Conservation (phyloP, 805 yeast species). For the Sugiyamaella chiloensis region DNA sequence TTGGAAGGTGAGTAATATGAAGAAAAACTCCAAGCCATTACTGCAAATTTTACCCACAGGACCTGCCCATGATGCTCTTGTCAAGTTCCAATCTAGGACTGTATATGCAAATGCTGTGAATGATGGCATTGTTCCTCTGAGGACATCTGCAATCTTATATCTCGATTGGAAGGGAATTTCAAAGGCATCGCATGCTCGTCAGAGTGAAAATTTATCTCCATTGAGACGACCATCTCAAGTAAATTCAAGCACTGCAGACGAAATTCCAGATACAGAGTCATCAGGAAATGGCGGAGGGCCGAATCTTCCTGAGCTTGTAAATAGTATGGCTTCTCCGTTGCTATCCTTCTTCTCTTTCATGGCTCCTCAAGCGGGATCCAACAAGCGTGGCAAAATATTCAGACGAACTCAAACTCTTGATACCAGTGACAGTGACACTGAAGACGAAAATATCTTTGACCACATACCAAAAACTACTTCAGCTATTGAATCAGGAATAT, state of each 20-base stretch:
- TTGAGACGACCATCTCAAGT: not conserved
- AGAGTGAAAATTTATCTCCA: not conserved
- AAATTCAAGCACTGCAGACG: not conserved
- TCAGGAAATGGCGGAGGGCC: conserved; percentile 1
- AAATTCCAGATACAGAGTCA: conserved; percentile 2
- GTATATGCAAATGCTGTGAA: conserved; percentile 85
- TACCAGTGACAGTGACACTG: conserved; percentile 15
- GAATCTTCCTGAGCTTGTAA: conserved; percentile 14
- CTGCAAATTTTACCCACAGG: conserved; percentile 72
- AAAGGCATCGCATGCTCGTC: conserved; percentile 39
- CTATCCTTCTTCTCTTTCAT: conserved; percentile 28
- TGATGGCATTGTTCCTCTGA: conserved; percentile 93
- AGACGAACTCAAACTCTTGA: conserved; percentile 28
- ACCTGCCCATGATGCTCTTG: conserved; percentile 63
- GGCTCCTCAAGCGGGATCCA: conserved; percentile 31
- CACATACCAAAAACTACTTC: conserved; percentile 60
- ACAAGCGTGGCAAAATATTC: conserved; percentile 27
- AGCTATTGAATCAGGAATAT: conserved; percentile 72
- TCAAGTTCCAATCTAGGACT: conserved; percentile 66
- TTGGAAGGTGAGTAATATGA: conserved; percentile 31
- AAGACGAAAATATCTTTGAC: conserved; percentile 17
- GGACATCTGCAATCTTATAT: conserved; percentile 83
- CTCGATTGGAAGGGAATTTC: conserved; percentile 78
- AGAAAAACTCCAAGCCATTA: conserved; percentile 51
- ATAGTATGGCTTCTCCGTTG: conserved; percentile 16